Base-by-base conservation (phyloP, 2,329 filamentous ascomycete genomes). In the Cladorrhinum sp. region DNA sequence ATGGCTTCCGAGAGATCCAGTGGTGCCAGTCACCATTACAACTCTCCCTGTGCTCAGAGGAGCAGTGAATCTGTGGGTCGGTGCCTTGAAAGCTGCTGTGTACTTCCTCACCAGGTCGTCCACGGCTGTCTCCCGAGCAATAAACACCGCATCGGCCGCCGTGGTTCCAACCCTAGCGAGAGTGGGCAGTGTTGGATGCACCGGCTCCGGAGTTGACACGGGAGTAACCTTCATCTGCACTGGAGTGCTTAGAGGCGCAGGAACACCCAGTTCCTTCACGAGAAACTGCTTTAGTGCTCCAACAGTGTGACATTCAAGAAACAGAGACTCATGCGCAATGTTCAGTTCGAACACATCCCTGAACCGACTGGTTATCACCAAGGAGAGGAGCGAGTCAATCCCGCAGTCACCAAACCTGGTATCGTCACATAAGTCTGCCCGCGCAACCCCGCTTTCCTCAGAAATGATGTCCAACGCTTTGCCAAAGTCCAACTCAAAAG, bases 371-470 rank as follows among this genome's bases (percentile, higher is more conserved):
- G 81, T 73, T 54, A 85, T 83, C 1, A 80, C 79, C 22, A 85
- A 70, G 36, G 78, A 81, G 74, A 85, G 82, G 13, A 85, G 75
- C 1, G 81, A 85, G 67, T 85, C 83, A 73, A 85, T 81, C 1
- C 83, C 83, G 9, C 83, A 71, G 1, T 80, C 78, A n/a, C 79
- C 78, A 59, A 85, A 74, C 61, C 81, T 78, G 1, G 79, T 78
- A 1, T 79, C 79, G 22, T 80, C 78, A 2, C 79, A 72, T 20
- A 85, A 76, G 63, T 90, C 86, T 22, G 85, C 82, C 8, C 87
- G 76, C n/a, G 86, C 83, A 18, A 90, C 84, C 60, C 87, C 86
- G 80, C 89, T 89, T 72, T 91, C 87, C 52, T 82, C 79, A 16
- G 86, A 84, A 63, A 90, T 85, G 58, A 87, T 88, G 57, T 82